Evolutionary conservation across 2,329 filamentous ascomycete species (phyloP), one percentile per base, ranked within the genome.

Genomic region (Pyrenophora tritici-repentis): DNA sequence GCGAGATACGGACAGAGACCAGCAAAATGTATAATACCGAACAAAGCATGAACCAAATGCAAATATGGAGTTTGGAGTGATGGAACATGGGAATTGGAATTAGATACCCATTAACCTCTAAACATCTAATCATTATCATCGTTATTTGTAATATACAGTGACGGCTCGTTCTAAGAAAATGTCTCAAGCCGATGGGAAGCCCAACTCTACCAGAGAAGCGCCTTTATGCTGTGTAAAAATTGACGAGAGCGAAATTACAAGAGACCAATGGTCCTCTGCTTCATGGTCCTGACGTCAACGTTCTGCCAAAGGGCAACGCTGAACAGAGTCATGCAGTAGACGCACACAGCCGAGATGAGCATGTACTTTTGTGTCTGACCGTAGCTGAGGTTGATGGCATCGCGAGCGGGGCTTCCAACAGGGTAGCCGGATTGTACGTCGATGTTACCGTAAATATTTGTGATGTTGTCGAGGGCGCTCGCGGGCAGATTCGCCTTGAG

Each of bases 391-490:
- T 71, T 66, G 61, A 76, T 76, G 0, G 71, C 74, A 7, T 75
- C 65, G 4, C 86, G 71, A 13, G 77, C 79, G 0, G 78, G 73
- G 3, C 71, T 79, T 1, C 83, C 83, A 22, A 76, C 60, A 0
- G 75, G 71, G 62, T 84, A 87, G 16, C 69, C 70, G 3, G 84
- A 67, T 58, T 88, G 86, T 2, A 74, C 75, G 0, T 73, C 73
- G 18, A 87, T 61, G 56, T 78, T 77, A 24, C 79, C 77, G 54
- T 83, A 84, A 47, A 87, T 76, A 1, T 33, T 50, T 0, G 58
- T 32, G 24, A 67, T 58, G 34, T 73, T 76, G 34, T 65, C 62
- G 63, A 77, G 72, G 20, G 62, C 67, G 2, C 71, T 68, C 1
- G 75, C 54, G 8, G 84, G 83, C 1, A 87, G 74, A 16, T 66